These are phyloP conservation scores for Raddia distichophylla DNA, from an alignment of 176 grass and related monocot genomes.

Conservation along the genomic window DNA sequence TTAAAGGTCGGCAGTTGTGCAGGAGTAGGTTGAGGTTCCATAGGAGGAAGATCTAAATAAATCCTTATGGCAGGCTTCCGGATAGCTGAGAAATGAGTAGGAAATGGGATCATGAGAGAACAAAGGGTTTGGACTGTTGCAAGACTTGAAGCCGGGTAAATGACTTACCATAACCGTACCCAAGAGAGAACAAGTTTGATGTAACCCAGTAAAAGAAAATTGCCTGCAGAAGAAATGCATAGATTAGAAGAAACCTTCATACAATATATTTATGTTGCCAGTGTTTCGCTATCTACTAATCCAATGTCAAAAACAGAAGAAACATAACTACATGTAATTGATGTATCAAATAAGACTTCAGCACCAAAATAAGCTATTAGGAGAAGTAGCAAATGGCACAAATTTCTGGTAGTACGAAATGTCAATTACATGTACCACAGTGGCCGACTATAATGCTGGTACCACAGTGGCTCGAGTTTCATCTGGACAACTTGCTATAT, in stretches of 20 bases:
- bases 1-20: constrained; percentile 42
- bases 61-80: constrained; percentile 58
- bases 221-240: constrained; percentile 55
- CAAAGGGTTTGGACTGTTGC: background rate
- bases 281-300: background rate
- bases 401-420: background rate
- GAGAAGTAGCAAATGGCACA: background rate
- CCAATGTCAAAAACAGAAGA: background rate
- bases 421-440: background rate
- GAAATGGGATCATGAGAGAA: background rate
- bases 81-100: constrained; percentile 50
- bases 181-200: constrained; percentile 87
- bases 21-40: constrained; percentile 37
- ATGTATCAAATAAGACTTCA: background rate
- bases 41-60: constrained; percentile 59
- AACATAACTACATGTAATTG: background rate
- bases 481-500: background rate
- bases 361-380: background rate
- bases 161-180: constrained; percentile 68
- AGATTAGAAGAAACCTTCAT: background rate
- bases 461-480: background rate
- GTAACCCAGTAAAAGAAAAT: constrained; percentile 97
- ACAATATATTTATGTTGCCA: background rate
- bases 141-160: constrained; percentile 4
- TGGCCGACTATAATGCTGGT: background rate